phyloP scores from a whole-genome alignment of 2,329 filamentous ascomycete genomes.

The Arachnopeziza araneosa region DNA sequence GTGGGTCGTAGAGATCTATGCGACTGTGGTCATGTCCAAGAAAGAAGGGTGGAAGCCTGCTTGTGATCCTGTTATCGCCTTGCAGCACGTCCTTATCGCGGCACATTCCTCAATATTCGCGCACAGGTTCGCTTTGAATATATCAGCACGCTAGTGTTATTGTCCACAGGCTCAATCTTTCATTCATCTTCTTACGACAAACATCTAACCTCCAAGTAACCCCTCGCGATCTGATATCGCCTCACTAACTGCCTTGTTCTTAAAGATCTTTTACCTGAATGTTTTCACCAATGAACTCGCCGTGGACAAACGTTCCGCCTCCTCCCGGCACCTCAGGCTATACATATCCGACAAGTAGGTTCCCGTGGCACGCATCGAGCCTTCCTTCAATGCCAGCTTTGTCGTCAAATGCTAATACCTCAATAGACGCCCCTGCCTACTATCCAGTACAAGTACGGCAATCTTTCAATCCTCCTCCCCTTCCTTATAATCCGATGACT shows the following conservation, averaged over 20 bases:
- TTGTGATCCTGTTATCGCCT: constrained; percentile 1
- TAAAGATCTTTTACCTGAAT: constrained; percentile 16
- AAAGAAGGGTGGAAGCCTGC: not conserved
- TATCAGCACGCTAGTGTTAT: not conserved
- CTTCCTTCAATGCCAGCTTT: not conserved
- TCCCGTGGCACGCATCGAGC: not conserved
- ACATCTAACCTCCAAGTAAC: not conserved
- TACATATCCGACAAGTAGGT: constrained; percentile 28
- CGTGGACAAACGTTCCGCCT: constrained; percentile 31
- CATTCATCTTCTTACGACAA: not conserved
- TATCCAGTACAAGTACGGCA: constrained; percentile 40
- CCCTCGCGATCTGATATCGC: constrained; percentile 8
- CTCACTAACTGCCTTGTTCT: constrained; percentile 20
- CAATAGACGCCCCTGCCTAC: constrained; percentile 36
- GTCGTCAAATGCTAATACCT: constrained; percentile 16
- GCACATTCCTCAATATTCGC: constrained; percentile 1
- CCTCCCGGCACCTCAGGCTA: constrained; percentile 34
- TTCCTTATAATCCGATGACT: constrained; percentile 31
- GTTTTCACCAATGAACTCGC: constrained; percentile 27
- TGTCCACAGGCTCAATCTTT: not conserved
- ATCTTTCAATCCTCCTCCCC: constrained; percentile 28
- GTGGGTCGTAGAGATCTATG: not conserved
- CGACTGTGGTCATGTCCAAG: not conserved
- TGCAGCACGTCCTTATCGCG: constrained; percentile 3
- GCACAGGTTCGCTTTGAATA: not conserved